Conservation (phyloP, 306 rosid genomes). For the Quercus robur region DNA sequence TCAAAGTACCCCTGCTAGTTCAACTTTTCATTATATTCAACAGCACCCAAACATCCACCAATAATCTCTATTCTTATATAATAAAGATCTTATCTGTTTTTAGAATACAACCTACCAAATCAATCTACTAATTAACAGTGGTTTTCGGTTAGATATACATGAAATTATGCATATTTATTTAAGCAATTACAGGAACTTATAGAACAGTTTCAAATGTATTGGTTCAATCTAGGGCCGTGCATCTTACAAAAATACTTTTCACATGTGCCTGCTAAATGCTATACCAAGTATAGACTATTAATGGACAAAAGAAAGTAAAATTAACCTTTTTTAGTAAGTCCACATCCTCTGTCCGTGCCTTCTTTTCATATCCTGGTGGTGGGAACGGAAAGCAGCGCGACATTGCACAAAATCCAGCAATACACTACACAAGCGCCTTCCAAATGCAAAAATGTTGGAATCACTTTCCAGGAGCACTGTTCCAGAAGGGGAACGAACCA, state of each 20-base stretch:
- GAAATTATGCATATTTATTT: not conserved
- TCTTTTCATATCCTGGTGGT: conserved; percentile 92
- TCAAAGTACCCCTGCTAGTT: not conserved
- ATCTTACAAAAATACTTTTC: conserved; percentile 1
- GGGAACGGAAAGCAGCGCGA: conserved; percentile 99
- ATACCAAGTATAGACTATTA: conserved; percentile 20
- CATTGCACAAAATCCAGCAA: conserved; percentile 77
- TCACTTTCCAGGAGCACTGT: conserved; percentile 51
- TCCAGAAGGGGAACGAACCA: conserved; percentile 73
- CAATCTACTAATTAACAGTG: not conserved
- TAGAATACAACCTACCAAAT: not conserved
- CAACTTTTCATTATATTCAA: conserved; percentile 9
- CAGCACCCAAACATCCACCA: conserved; percentile 12
- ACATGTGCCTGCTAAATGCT: not conserved
- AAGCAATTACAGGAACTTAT: not conserved
- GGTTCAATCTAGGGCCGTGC: conserved; percentile 3
- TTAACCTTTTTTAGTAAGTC: conserved; percentile 71
- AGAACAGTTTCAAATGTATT: not conserved
- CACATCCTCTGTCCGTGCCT: conserved; percentile 56
- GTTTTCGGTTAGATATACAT: not conserved
- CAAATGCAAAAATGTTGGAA: conserved; percentile 37
- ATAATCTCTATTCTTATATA: not conserved
- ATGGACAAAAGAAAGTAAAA: conserved; percentile 24
- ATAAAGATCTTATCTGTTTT: not conserved
- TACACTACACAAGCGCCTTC: conserved; percentile 42